Evolutionary conservation across 352 stramenopile species (phyloP), one percentile per base, ranked within the genome.

Genomic region (Phytophthora syringae): DNA sequence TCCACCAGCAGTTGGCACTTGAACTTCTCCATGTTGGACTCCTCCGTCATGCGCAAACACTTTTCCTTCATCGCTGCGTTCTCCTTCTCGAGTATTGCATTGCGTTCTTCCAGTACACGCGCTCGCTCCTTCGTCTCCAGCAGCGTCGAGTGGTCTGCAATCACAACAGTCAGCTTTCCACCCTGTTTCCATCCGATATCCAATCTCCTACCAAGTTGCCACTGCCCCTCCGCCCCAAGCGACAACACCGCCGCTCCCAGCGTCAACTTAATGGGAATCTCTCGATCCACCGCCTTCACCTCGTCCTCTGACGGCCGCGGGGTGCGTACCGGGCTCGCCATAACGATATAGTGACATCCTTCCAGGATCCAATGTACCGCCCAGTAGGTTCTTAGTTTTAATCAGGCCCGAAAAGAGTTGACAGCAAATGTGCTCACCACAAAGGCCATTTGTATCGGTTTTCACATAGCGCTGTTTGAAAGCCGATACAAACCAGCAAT

Each of bases 1-100:
- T 96, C 88, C 7, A 96, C 74, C 51, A 96, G 82, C 27, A 96
- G 68, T 54, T 94, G 84, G 53, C 86, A 93, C 62, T 93, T 96
- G 61, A 96, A 96, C 53, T 94, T 93, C 44, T 93, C 85, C 82
- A 96, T 92, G 59, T 94, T 94, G 40, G 77, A 89, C 44, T 94
- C 88, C 43, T 94, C 84, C 2, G 70, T 83, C 58, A 94, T 72
- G 15, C 88, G 84, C 7, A 60, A 30, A 28, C 74, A 89, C 20
- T 78, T 82, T 22, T 92, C 82, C 32, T 68, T 66, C 25, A 96
- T 72, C 43, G 82, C 64, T 1, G 64, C 54, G 56, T 94, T 93
- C 56, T 94, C 88, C 9, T 57, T 66, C 44, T 92, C 80, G 0
- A 96, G 64, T 1, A 56, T 43, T 16, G 61, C 60, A 27, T 87